Evolutionary conservation across 1,139 yeast species (phyloP).

Genomic region (Protomyces macrosporus): DNA sequence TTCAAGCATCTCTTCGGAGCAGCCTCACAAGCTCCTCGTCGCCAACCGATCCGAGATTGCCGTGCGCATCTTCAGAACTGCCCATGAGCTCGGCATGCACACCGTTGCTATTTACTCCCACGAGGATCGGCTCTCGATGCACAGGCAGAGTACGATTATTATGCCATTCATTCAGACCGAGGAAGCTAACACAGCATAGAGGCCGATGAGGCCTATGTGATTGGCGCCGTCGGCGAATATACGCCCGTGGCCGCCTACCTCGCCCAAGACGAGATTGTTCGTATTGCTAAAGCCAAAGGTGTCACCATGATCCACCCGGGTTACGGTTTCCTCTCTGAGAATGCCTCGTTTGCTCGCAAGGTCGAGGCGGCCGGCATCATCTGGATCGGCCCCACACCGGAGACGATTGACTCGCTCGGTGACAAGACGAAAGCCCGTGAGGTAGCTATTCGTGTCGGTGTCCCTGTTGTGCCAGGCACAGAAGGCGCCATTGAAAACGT

Average conservation of each 20-base stretch:
- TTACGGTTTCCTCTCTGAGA: constrained; percentile 92
- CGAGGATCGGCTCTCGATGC: constrained; percentile 93
- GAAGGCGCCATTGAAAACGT: constrained; percentile 88
- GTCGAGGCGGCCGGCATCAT: constrained; percentile 87
- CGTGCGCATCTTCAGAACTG: constrained; percentile 71
- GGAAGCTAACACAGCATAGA: constrained; percentile 31
- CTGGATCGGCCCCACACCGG: constrained; percentile 92
- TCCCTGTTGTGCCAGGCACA: constrained; percentile 96
- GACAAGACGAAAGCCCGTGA: constrained; percentile 93
- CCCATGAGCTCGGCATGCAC: constrained; percentile 95
- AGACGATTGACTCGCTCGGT: constrained; percentile 92
- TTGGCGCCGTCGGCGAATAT: constrained; percentile 82
- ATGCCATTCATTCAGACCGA: neutral
- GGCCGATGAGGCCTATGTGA: constrained; percentile 57
- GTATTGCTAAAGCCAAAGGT: constrained; percentile 76
- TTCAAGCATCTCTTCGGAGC: constrained; percentile 8
- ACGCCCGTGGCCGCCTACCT: constrained; percentile 95
- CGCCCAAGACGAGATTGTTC: constrained; percentile 91
- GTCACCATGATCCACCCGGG: constrained; percentile 99
- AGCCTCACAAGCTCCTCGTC: constrained; percentile 23
- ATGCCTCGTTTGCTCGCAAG: constrained; percentile 87
- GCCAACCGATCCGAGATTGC: constrained; percentile 31
- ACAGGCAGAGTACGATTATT: constrained; percentile 48
- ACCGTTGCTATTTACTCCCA: constrained; percentile 97
- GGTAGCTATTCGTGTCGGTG: constrained; percentile 73